Base-by-base conservation (phyloP, 176 grass and related monocot genomes). In the Musa beccarii region DNA sequence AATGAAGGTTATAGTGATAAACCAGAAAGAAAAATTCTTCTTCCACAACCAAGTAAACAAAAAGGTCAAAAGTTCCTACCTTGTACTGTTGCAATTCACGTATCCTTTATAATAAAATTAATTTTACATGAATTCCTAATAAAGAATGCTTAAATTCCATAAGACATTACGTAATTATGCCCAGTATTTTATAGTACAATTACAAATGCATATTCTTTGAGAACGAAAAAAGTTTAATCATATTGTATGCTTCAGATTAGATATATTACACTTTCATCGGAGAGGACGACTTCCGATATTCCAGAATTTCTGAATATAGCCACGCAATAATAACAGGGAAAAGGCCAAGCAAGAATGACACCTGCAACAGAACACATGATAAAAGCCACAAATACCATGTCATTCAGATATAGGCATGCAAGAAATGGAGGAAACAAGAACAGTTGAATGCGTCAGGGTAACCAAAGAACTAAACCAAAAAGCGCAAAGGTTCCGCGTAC, bases 281-380 rank as follows among this genome's bases (percentile, higher is more conserved):
- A 54, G 76, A 75, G 10, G 51, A 85, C 66, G 70, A 85, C 75
- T 82, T 90, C 68, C 71, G 78, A 71, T 77, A 87, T 59, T 84
- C 85, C 76, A 90, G 80, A 20, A 87, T 69, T 82, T 90, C 88
- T 23, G 88, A 87, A 75, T 90, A 87, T 64, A 87, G 53, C 88
- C 88, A 90, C 77, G 85, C 84, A 69, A 90, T 90, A 51, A 90
- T 75, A 43, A 90, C 75, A 49, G 88, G 85, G 21, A 87, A 85
- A 79, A 85, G 79, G 10, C 68, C 85, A 69, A 87, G 82, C 77
- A 91, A 81, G 84, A 91, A 91, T 23, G 89, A 91, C 54, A 87
- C 84, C 88, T 90, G 66, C 65, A 87, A 72, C 62, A 68, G 34
- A 43, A 43, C 34, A 43, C 34, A 43, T 6, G 34, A 43, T 43